Base-by-base conservation (phyloP, 176 grass and related monocot genomes). In the Oryza glumipatula region DNA sequence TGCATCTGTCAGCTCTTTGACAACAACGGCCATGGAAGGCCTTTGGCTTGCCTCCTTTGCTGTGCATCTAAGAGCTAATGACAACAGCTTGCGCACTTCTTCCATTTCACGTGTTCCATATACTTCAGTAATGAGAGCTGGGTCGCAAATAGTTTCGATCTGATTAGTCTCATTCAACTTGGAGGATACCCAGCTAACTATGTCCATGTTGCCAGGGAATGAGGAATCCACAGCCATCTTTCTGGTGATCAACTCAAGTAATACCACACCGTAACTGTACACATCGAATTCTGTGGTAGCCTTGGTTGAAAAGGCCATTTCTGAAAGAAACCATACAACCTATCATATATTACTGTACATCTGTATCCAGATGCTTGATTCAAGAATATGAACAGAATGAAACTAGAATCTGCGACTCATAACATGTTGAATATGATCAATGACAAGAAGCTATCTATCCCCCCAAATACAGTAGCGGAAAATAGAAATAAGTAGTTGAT, bases 211-310 rank as follows among this genome's bases (percentile, higher is more conserved):
- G 43, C 83, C 82, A 1, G 92, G 85, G 67, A 87, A 86, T 0
- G 88, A 94, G 2, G 70, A 67, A 15, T 97, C 90, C 47, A 94
- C 43, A 3, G 86, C 88, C 76, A 5, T 88, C 76, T 78, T 94
- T 49, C 92, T 82, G 19, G 95, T 97, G 7, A 97, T 65, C 14
- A 97, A 66, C 84, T 94, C 95, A 0, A 97, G 95, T 3, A 97
- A 49, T 30, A 97, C 92, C 0, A 97, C 90, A 17, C 95, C 95
- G 19, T 97, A 94, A 79, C 95, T 97, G 65, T 95, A 95, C 36
- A 95, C 93, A 71, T 95, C 90, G 0, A 83, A 92, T 76, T 95
- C 75, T 11, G 60, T 79, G 77, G 54, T 81, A 74, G 51, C 86
- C 15, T 70, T 94, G 28, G 86, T 92, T 48, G 92, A 86, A 51